Evolutionary conservation across 1,284 basidiomycete species (phyloP).

Genomic region (Tranzscheliella williamsii): DNA sequence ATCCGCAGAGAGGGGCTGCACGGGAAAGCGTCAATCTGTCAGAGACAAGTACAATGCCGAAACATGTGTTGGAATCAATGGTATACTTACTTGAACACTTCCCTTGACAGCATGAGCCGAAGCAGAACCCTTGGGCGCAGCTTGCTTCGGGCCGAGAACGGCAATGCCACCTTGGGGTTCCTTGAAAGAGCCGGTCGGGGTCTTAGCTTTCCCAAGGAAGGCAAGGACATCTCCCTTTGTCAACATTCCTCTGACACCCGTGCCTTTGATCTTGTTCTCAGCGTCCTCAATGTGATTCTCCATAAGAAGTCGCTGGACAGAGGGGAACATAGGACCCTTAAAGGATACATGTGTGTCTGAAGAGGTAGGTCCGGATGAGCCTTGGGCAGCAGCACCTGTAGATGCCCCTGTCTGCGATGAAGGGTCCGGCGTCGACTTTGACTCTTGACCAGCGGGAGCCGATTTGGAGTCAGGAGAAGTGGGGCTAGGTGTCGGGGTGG

Average conservation of each 20-base stretch:
- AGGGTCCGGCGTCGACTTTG: constrained; percentile 15
- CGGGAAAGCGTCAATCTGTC: background rate
- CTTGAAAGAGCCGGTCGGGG: constrained; percentile 52
- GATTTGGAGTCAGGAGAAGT: constrained; percentile 4
- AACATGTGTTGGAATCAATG: background rate
- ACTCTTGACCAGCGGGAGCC: background rate
- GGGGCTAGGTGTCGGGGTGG: constrained; percentile 4
- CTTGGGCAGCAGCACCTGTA: constrained; percentile 13
- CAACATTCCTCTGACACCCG: constrained; percentile 61
- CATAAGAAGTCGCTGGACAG: constrained; percentile 59
- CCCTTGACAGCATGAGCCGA: constrained; percentile 10
- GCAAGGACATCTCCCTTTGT: constrained; percentile 64
- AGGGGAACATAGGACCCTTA: constrained; percentile 56
- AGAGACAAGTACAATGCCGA: too few relatives aligned
- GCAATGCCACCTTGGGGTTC: constrained; percentile 37
- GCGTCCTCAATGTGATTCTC: constrained; percentile 56
- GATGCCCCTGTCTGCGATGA: constrained; percentile 29
- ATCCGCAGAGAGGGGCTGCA: constrained; percentile 31
- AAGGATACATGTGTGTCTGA: constrained; percentile 12
- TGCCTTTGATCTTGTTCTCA: constrained; percentile 60
- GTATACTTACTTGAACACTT: constrained; percentile 2
- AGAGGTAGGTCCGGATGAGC: constrained; percentile 17
- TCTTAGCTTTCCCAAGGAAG: constrained; percentile 55
- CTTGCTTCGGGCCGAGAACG: constrained; percentile 39
- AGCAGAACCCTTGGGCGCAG: constrained; percentile 18